Base-by-base conservation (phyloP, 1,139 yeast species). In the Debaryomyces coudertii region DNA sequence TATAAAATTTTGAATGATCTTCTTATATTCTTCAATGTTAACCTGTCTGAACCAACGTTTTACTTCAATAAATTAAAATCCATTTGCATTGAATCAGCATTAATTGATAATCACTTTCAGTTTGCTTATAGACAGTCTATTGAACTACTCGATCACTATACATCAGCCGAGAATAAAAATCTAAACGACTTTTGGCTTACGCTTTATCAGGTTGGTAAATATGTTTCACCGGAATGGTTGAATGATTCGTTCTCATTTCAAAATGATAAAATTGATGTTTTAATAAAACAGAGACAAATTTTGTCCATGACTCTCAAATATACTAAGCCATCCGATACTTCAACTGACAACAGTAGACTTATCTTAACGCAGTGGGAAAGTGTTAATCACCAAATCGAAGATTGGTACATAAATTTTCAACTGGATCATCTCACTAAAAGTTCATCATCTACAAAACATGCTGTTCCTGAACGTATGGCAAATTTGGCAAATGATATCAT, bases 191-290 rank as follows among this genome's bases (percentile, higher is more conserved):
- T 69, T 44, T 84, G 90, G 89, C 67, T 78, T 38, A 76, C 85
- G 0, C 77, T 83, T 47, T 83, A 81, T 54, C 89, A 84, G 56
- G 80, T 83, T 5, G 84, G 85, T 2, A 79, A 79, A 54, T 81
- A 61, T 53, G 63, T 75, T 9, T 72, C 82, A 2, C 81, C 83
- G 0, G 63, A 63, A 5, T 79, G 83, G 83, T 68, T 66, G 44
- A 62, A 54, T 27, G 61, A 65, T 6, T 57, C 64, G 0, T 55
- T 49, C 15, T 48, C 55, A 1, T 49, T 55, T 15, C 52, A 53
- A 23, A 51, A 53, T 7, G 56, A 55, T 9, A 56, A 56, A 34
- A 48, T 66, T 42, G 57, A 60, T 11, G 49, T 65, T 45, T 45
- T 62, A 63, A 25, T 57, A 9, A 65, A 71, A 40, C 88, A 85